Conservation (phyloP, 345 rosid genomes). For the Trapa incisa region DNA sequence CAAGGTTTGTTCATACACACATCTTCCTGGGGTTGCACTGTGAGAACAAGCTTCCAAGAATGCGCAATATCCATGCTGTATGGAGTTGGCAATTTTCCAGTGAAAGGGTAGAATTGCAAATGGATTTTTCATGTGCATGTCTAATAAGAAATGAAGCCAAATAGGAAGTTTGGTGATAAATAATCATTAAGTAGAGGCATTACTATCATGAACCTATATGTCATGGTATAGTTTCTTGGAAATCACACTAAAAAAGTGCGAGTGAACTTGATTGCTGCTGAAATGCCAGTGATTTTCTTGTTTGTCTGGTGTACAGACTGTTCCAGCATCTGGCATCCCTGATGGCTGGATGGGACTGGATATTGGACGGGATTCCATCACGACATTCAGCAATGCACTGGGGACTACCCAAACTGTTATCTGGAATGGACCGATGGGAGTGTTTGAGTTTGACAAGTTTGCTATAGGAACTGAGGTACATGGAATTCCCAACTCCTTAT, state of each 20-base stretch:
- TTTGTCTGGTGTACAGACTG: constrained; percentile 28
- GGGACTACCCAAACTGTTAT: constrained; percentile 66
- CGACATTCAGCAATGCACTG: constrained; percentile 50
- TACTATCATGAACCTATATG: too few relatives aligned
- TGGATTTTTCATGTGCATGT: background rate
- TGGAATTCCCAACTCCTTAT: background rate
- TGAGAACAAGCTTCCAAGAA: background rate
- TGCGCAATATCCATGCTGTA: background rate
- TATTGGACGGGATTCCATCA: constrained; percentile 69
- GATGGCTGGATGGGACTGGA: constrained; percentile 98
- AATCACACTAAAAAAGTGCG: too few relatives aligned
- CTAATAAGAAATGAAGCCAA: background rate
- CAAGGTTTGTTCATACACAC: constrained; percentile 37
- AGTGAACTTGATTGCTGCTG: background rate
- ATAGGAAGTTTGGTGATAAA: too few relatives aligned
- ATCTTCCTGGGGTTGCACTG: background rate
- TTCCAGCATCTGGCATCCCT: constrained; percentile 58
- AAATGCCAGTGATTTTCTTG: background rate
- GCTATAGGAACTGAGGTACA: constrained; percentile 81
- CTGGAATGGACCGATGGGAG: constrained; percentile 99
- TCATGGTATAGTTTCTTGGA: too few relatives aligned
- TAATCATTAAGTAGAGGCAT: background rate
- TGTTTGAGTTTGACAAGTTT: constrained; percentile 80
- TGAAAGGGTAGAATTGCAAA: background rate
- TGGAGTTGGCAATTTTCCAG: background rate